Evolutionary conservation across 2,329 filamentous ascomycete species (phyloP).

Genomic region (Fusarium hainanense): DNA sequence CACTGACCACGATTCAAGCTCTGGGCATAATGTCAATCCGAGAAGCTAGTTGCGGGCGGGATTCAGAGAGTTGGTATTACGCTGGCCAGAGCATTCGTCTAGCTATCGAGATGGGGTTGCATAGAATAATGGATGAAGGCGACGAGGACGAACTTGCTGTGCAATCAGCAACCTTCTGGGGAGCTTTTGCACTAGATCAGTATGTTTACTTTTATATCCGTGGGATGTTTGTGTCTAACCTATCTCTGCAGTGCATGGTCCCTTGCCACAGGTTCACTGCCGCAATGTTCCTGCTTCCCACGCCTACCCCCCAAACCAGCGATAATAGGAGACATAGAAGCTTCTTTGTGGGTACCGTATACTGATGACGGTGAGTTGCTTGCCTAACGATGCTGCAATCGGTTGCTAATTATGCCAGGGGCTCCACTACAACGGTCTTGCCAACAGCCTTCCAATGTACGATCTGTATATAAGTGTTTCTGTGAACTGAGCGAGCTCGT

Average conservation of each 20-base stretch:
- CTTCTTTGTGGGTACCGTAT: constrained; percentile 69
- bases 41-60: constrained; percentile 77
- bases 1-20: constrained; percentile 77
- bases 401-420: constrained; percentile 51
- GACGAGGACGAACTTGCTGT: constrained; percentile 69
- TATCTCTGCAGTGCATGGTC: constrained; percentile 67
- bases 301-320: constrained; percentile 68
- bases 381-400: not conserved
- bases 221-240: constrained; percentile 32
- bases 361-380: constrained; percentile 65
- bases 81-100: constrained; percentile 78
- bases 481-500: constrained; percentile 79
- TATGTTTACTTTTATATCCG: constrained; percentile 52
- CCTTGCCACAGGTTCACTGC: constrained; percentile 70
- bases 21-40: constrained; percentile 80
- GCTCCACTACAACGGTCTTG: constrained; percentile 65
- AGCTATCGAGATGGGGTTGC: constrained; percentile 77
- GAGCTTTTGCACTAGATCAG: constrained; percentile 72
- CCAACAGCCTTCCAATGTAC: constrained; percentile 74
- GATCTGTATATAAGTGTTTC: constrained; percentile 75
- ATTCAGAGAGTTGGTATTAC: constrained; percentile 79
- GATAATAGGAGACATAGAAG: constrained; percentile 70
- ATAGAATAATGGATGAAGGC: constrained; percentile 61
- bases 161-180: constrained; percentile 70
- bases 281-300: constrained; percentile 68